These are phyloP conservation scores for Starmera dryadoides DNA, from an alignment of 805 yeast species.

Conservation along the genomic window DNA sequence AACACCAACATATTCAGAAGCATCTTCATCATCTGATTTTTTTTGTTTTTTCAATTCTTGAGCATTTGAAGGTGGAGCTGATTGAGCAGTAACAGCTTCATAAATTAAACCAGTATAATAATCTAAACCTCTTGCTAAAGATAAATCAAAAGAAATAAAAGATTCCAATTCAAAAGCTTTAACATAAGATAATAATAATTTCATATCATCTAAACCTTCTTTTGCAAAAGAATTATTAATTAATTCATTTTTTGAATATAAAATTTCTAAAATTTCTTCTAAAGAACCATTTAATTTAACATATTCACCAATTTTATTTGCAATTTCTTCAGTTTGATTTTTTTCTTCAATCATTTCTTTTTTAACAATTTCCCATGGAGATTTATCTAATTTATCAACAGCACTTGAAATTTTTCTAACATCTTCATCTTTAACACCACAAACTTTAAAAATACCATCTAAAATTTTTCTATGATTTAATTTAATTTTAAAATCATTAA, in stretches of 20 bases:
- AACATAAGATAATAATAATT: conserved; percentile 62
- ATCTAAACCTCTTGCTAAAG: conserved; percentile 95
- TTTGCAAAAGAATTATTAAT: conserved; percentile 64
- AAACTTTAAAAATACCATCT: conserved; percentile 91
- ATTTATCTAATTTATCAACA: conserved; percentile 92
- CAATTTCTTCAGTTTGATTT: conserved; percentile 84
- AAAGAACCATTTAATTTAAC: conserved; percentile 82
- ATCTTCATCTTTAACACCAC: conserved; percentile 92
- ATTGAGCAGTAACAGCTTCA: conserved; percentile 91
- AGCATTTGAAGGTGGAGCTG: conserved; percentile 91
- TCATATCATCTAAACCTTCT: conserved; percentile 78
- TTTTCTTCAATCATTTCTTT: conserved; percentile 90
- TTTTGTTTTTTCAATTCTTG: conserved; percentile 50
- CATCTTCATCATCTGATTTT: conserved; percentile 69
- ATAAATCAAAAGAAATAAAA: conserved; percentile 78
- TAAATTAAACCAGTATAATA: conserved; percentile 96
- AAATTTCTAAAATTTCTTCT: conserved; percentile 46
- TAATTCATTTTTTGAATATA: conserved; percentile 53
- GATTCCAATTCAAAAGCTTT: conserved; percentile 74
- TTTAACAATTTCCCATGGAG: conserved; percentile 92
- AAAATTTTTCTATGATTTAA: conserved; percentile 91
- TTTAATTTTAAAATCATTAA: conserved; percentile 84
- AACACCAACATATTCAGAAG: conserved; percentile 93
- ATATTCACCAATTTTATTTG: conserved; percentile 86
- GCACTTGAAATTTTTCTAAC: conserved; percentile 91